phyloP scores from a whole-genome alignment of 805 yeast genomes.

The Hanseniaspora lachancei region DNA sequence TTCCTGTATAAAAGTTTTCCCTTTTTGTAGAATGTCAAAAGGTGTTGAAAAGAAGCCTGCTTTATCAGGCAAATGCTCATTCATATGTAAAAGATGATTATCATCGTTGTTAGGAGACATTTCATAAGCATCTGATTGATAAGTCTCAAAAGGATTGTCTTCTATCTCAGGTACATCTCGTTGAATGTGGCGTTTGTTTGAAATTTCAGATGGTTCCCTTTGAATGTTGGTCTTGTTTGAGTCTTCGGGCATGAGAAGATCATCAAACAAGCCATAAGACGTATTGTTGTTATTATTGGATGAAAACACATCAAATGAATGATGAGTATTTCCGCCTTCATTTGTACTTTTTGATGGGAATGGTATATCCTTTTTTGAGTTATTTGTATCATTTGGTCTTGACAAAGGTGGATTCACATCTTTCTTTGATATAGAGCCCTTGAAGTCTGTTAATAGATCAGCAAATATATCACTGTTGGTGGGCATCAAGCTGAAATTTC shows the following conservation, averaged over 20 bases:
- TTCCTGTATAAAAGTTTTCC: background rate
- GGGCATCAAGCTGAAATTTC: background rate
- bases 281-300: background rate
- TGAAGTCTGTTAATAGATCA: slow-evolving; percentile 5
- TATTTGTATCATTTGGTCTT: background rate
- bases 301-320: background rate
- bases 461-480: background rate
- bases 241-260: background rate
- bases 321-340: too few species aligned
- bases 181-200: background rate
- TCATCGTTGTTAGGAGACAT: background rate
- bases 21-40: background rate
- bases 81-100: background rate
- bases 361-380: background rate
- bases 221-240: background rate
- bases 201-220: background rate
- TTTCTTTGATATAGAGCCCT: background rate
- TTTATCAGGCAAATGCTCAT: background rate
- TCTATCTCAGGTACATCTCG: background rate
- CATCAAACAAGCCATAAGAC: background rate
- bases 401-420: background rate
- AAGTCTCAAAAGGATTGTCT: background rate
- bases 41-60: background rate
- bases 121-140: background rate
- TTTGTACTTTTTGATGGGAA: background rate